Conservation (phyloP, 495 filamentous ascomycete species). For the Talaromyces trachyspermus region DNA sequence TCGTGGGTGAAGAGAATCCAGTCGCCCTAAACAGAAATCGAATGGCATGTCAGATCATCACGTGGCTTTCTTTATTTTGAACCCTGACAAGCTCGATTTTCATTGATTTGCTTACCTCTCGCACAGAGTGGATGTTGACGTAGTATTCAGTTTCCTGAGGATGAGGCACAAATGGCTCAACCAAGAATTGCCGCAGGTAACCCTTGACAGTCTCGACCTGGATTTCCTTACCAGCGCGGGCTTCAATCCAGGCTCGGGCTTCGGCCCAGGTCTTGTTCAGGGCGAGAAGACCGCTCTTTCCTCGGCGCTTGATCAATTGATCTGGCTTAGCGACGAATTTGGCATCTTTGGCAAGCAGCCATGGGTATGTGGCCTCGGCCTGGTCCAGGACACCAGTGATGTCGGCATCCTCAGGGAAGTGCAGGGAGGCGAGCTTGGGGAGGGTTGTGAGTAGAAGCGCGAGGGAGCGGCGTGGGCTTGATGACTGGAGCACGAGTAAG, state of each 20-base stretch:
- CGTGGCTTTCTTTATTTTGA: not conserved
- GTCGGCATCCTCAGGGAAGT: slow-evolving; percentile 84
- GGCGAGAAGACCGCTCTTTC: slow-evolving; percentile 94
- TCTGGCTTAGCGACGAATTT: slow-evolving; percentile 99
- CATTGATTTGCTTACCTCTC: slow-evolving; percentile 59
- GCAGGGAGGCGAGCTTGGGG: slow-evolving; percentile 85
- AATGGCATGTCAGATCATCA: not conserved
- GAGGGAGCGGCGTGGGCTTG: slow-evolving; percentile 91
- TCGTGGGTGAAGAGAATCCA: slow-evolving; percentile 99
- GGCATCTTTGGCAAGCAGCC: slow-evolving; percentile 71
- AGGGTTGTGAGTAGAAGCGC: slow-evolving; percentile 81
- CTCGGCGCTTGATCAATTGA: slow-evolving; percentile 98
- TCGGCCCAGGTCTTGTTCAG: slow-evolving; percentile 98
- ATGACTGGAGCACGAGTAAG: slow-evolving; percentile 96
- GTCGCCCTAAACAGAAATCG: slow-evolving; percentile 61
- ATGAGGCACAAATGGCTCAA: slow-evolving; percentile 97
- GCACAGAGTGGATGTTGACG: slow-evolving; percentile 91
- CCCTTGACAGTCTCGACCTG: slow-evolving; percentile 89
- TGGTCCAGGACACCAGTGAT: slow-evolving; percentile 84
- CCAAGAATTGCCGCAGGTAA: slow-evolving; percentile 86
- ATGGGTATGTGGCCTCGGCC: slow-evolving; percentile 92
- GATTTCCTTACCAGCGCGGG: slow-evolving; percentile 81
- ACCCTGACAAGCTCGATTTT: slow-evolving; percentile 6
- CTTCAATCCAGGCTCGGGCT: slow-evolving; percentile 85
- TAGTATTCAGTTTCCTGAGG: slow-evolving; percentile 92